Conservation (phyloP, 306 rosid genomes). For the Malus sylvestris region DNA sequence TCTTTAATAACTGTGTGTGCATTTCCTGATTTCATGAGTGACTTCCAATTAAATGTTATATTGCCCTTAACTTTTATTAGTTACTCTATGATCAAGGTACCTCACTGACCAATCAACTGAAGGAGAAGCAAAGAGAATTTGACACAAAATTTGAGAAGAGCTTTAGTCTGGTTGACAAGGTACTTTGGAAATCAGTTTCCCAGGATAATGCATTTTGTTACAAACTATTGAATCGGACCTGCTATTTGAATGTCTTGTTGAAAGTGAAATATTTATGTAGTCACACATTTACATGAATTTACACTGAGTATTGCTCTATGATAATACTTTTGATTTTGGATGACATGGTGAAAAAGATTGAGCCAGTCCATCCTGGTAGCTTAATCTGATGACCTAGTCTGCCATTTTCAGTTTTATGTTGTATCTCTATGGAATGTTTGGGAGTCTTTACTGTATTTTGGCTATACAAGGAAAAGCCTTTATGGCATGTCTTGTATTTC, state of each 20-base stretch:
- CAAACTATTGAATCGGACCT: background rate
- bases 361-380: background rate
- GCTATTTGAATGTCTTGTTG: background rate
- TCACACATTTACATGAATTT: background rate
- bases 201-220: background rate
- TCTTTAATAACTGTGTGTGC: background rate
- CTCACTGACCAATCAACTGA: conserved; percentile 62
- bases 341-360: background rate
- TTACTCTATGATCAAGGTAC: conserved; percentile 40
- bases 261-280: background rate
- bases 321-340: background rate
- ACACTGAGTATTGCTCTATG: background rate
- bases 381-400: background rate
- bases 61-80: background rate
- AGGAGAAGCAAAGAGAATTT: conserved; percentile 70
- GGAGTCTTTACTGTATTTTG: background rate
- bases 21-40: background rate
- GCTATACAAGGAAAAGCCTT: background rate
- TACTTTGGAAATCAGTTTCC: conserved; percentile 16
- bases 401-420: background rate
- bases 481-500: background rate
- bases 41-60: background rate
- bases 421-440: background rate
- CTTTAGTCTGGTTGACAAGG: conserved; percentile 66
- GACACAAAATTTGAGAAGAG: conserved; percentile 60